These are phyloP conservation scores for Naegleria gruberi DNA, from an alignment of 208 protist species.

Conservation along the genomic window DNA sequence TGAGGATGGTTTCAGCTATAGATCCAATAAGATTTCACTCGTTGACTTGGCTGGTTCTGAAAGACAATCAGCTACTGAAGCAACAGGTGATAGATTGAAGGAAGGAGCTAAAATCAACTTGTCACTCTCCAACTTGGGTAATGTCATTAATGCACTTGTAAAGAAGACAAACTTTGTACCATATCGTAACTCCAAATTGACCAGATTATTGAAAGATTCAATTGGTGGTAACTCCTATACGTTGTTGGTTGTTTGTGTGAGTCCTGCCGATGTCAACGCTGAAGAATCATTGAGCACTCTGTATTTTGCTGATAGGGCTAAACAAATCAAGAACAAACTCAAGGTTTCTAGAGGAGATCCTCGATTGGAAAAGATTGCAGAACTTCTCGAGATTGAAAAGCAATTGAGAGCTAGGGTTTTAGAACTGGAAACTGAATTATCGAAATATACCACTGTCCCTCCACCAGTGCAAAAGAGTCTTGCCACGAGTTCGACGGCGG, in stretches of 20 bases:
- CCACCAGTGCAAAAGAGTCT: neutral
- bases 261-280: conserved; percentile 51
- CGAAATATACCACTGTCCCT: neutral
- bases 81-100: conserved; percentile 73
- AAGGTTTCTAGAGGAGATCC: conserved; percentile 53
- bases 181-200: conserved; percentile 61
- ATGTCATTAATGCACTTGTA: conserved; percentile 43
- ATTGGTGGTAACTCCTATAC: conserved; percentile 37
- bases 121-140: conserved; percentile 67
- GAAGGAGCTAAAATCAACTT: conserved; percentile 85
- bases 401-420: conserved; percentile 16
- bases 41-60: conserved; percentile 82
- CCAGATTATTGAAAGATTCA: conserved; percentile 52
- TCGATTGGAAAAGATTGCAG: conserved; percentile 43
- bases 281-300: conserved; percentile 90
- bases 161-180: conserved; percentile 41
- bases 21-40: conserved; percentile 65
- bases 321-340: conserved; percentile 71
- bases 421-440: neutral
- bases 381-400: conserved; percentile 48
- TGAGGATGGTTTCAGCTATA: neutral
- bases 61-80: conserved; percentile 72
- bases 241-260: conserved; percentile 23
- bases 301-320: conserved; percentile 86
- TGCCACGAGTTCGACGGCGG: neutral